Conservation (phyloP, 257 asterid genomes). For the Ligustrum vulgare region DNA sequence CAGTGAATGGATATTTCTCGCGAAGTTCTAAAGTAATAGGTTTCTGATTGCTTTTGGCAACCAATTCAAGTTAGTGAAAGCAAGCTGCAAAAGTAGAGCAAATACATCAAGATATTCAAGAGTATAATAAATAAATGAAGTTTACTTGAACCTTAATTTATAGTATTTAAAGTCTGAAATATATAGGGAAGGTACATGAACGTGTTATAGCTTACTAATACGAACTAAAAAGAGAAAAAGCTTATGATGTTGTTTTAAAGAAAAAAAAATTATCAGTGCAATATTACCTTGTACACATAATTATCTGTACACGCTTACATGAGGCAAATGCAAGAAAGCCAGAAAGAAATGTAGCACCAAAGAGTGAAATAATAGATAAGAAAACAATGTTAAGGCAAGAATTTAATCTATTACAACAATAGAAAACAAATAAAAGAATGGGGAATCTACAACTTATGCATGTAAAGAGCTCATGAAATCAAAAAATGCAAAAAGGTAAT, state of each 20-base stretch:
- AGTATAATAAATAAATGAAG: background rate
- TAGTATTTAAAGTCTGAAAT: background rate
- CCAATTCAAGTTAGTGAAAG: slow-evolving; percentile 87
- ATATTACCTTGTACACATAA: slow-evolving; percentile 82
- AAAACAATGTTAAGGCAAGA: too few species aligned
- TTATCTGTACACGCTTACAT: too few species aligned
- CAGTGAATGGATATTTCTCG: slow-evolving; percentile 94
- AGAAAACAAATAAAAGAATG: too few species aligned
- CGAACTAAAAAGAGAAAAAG: background rate
- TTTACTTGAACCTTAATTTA: background rate
- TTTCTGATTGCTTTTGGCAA: slow-evolving; percentile 93
- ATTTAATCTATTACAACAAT: too few species aligned
- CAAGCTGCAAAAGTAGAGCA: slow-evolving; percentile 54
- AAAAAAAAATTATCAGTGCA: background rate
- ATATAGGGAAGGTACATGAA: background rate
- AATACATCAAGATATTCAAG: slow-evolving; percentile 10
- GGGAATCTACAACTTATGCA: too few species aligned
- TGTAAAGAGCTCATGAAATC: too few species aligned
- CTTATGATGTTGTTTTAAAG: background rate
- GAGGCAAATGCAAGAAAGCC: too few species aligned
- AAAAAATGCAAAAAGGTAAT: too few species aligned
- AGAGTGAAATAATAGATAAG: too few species aligned
- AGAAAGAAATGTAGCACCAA: too few species aligned
- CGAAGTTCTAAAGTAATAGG: slow-evolving; percentile 95
- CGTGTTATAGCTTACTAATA: background rate